Evolutionary conservation across 176 grass and related monocot species (phyloP), one percentile per base, ranked within the genome.

Genomic region (Avena eriantha): DNA sequence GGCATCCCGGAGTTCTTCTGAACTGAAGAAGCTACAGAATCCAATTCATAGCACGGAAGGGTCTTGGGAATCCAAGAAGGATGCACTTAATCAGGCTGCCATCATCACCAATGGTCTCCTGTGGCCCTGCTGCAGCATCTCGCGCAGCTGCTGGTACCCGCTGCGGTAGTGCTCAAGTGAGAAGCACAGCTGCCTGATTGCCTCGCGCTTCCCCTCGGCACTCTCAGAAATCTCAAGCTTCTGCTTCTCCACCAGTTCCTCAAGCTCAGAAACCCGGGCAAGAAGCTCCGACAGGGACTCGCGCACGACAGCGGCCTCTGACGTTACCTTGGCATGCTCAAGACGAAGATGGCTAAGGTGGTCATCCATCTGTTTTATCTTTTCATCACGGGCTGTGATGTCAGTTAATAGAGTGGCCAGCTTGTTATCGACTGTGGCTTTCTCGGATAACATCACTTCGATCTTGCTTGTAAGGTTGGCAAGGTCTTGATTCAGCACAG

Each of bases 181-280:
- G 84, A 96, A 92, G 90, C 97, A 96, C 16, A 96, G 85, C 69
- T 99, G 97, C 70, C 97, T 96, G 65, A 96, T 99, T 3, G 92
- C 97, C 83, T 96, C 97, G 4, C 97, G 86, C 84, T 99, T 96
- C n/a, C 82, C 88, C 87, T 98, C 97, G 0, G 93, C 92, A 31
- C 89, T 87, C 80, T 99, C 92, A 10, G 59, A 86, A 66, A 93
- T 93, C n/a, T 75, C 34, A 46, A 90, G 82, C 76, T 91, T 93
- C 76, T 99, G 94, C 63, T 56, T 90, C 68, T 88, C 85, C 23
- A 96, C 89, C 76, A 93, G 88, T 70, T 84, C 84, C 85, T 96
- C 90, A 5, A 99, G 88, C 81, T 99, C 94, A 23, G 55, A 85
- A 73, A 94, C 55, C 46, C 61, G 81, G 0, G 19, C 57, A 41